Evolutionary conservation across 1,139 yeast genomes (phyloP).

Genomic region (Meyerozyma sp.): DNA sequence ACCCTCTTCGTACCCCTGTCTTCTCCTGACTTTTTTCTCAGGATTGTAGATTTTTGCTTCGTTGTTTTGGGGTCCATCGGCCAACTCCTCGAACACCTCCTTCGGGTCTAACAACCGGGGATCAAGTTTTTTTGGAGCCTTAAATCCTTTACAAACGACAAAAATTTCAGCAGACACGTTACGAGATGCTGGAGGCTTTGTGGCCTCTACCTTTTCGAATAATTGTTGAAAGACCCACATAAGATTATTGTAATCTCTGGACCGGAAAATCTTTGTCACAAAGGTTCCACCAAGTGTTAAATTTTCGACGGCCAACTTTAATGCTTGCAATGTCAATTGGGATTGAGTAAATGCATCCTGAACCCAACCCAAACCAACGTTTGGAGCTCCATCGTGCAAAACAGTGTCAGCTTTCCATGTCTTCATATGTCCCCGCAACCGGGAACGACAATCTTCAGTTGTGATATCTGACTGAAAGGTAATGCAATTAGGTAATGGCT

Average conservation of each 20-base stretch:
- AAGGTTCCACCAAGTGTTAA: slow-evolving; percentile 91
- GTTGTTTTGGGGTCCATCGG: slow-evolving; percentile 70
- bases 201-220: slow-evolving; percentile 94
- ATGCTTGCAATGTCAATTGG: slow-evolving; percentile 87
- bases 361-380: slow-evolving; percentile 98
- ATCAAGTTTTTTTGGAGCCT: slow-evolving; percentile 92
- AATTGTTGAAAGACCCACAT: slow-evolving; percentile 97
- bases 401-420: slow-evolving; percentile 99
- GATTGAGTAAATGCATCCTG: slow-evolving; percentile 99
- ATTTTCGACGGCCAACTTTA: slow-evolving; percentile 93
- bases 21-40: slow-evolving; percentile 80
- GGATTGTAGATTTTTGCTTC: slow-evolving; percentile 94
- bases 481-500: slow-evolving; percentile 87
- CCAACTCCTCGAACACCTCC: slow-evolving; percentile 89
- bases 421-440: slow-evolving; percentile 89
- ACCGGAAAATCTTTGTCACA: slow-evolving; percentile 93
- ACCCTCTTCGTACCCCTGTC: slow-evolving; percentile 97
- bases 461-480: slow-evolving; percentile 96
- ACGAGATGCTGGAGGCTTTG: slow-evolving; percentile 98
- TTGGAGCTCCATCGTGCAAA: slow-evolving; percentile 99
- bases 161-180: slow-evolving; percentile 98
- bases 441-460: slow-evolving; percentile 95
- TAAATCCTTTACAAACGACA: slow-evolving; percentile 92
- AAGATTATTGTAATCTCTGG: slow-evolving; percentile 93
- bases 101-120: slow-evolving; percentile 88